Evolutionary conservation across 148 eudicot genomes (phyloP).

Genomic region (Talinum fruticosum): DNA sequence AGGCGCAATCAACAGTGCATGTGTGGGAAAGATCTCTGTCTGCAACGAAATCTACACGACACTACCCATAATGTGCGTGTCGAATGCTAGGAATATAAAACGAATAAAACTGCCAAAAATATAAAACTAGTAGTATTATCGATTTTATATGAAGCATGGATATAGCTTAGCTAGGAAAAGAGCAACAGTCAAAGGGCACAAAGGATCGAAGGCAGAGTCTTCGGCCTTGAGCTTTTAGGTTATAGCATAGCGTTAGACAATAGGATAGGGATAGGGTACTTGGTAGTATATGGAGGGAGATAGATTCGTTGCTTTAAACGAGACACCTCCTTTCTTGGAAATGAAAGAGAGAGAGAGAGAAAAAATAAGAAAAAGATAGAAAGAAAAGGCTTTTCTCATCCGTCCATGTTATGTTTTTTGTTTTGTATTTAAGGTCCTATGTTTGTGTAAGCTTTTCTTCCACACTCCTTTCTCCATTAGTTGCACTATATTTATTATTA

Average conservation of each 20-base stretch:
- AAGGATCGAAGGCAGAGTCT: constrained; percentile 18
- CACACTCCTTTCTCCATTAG: neutral
- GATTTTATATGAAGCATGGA: neutral
- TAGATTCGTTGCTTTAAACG: constrained; percentile 36
- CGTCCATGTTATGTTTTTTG: neutral
- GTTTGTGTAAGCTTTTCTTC: constrained; percentile 18
- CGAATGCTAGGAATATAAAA: neutral
- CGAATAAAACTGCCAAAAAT: neutral
- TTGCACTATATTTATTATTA: neutral
- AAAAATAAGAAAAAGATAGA: neutral
- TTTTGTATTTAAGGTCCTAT: constrained; percentile 16
- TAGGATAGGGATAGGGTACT: neutral
- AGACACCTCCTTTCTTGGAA: constrained; percentile 62
- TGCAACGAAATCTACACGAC: neutral
- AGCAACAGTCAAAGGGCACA: constrained; percentile 32
- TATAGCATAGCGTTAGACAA: neutral
- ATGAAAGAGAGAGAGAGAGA: constrained; percentile 44
- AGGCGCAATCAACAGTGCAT: neutral
- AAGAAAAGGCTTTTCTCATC: neutral
- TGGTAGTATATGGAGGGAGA: constrained; percentile 14
- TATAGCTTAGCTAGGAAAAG: neutral
- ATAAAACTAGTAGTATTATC: neutral
- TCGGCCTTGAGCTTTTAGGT: constrained; percentile 2
- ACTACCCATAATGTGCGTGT: neutral
- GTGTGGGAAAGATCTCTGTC: neutral